A percentile compares a stretch with the other conserved stretches of the same genome.
Evolutionary conservation across 78 protist species (phyloP).

Genomic region (Dictyostelium citrinum): DNA sequence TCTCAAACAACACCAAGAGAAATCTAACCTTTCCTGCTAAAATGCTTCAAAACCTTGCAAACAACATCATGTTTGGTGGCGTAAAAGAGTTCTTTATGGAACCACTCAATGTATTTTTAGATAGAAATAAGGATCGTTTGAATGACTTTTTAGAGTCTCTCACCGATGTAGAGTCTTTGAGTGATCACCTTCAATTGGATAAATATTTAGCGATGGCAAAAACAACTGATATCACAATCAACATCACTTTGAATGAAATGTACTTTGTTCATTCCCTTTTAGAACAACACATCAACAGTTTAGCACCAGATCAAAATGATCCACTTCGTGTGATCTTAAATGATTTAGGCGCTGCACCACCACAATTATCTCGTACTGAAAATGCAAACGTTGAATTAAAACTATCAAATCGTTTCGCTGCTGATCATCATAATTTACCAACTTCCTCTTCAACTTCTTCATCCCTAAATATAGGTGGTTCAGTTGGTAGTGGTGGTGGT

Average conservation of each 20-base stretch:
- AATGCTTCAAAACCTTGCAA: slow-evolving; percentile 83
- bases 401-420: slow-evolving; percentile 32
- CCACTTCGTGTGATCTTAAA: slow-evolving; percentile 37
- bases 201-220: slow-evolving; percentile 20
- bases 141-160: slow-evolving; percentile 67
- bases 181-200: slow-evolving; percentile 74
- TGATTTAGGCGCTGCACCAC: slow-evolving; percentile 76
- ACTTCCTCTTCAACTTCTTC: not conserved
- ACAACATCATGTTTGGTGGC: slow-evolving; percentile 71
- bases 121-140: not conserved
- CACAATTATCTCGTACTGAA: slow-evolving; percentile 72
- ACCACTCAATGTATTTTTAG: slow-evolving; percentile 53
- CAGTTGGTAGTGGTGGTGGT: not conserved
- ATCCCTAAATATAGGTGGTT: not conserved
- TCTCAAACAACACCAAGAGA: slow-evolving; percentile 39
- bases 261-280: slow-evolving; percentile 72
- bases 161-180: slow-evolving; percentile 77
- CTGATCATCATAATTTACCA: not conserved
- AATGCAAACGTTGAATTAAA: slow-evolving; percentile 78
- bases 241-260: slow-evolving; percentile 85
- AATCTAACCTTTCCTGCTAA: slow-evolving; percentile 82
- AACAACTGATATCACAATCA: slow-evolving; percentile 13
- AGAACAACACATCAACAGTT: slow-evolving; percentile 10
- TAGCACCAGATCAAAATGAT: slow-evolving; percentile 51
- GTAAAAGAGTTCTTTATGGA: slow-evolving; percentile 79